Conservation (phyloP, 768 basidiomycete genomes). For the Trametopsis cervina region DNA sequence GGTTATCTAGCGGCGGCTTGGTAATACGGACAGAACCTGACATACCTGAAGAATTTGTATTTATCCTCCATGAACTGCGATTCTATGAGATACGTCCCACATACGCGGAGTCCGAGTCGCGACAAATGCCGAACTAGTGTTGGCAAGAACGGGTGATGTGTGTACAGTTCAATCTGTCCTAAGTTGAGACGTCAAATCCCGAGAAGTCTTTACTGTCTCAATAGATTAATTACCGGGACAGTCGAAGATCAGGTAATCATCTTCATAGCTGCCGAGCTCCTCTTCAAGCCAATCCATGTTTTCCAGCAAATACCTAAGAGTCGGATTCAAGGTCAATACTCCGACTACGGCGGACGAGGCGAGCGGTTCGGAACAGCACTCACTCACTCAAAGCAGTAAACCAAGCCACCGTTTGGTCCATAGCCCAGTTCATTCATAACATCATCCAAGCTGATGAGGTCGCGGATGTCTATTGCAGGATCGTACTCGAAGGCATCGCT, state of each 20-base stretch:
- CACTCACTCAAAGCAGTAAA: conserved; percentile 99
- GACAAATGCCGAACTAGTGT: conserved; percentile 72
- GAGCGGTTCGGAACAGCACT: conserved; percentile 27
- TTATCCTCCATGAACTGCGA: conserved; percentile 99
- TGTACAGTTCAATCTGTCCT: conserved; percentile 99
- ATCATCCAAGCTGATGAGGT: conserved; percentile 88
- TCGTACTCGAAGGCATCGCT: conserved; percentile 85
- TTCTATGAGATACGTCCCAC: conserved; percentile 89
- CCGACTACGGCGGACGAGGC: neutral
- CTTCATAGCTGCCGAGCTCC: conserved; percentile 88
- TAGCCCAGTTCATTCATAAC: conserved; percentile 94
- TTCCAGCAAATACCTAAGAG: conserved; percentile 85
- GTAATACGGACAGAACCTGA: conserved; percentile 1
- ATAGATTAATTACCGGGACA: conserved; percentile 87
- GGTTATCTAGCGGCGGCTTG: neutral
- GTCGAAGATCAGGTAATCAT: conserved; percentile 92
- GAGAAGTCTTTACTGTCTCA: too few species aligned
- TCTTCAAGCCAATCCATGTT: conserved; percentile 99
- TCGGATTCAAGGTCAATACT: neutral
- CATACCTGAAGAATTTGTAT: conserved; percentile 92
- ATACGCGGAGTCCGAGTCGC: conserved; percentile 77
- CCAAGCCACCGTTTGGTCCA: conserved; percentile 94
- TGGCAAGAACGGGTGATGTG: conserved; percentile 95
- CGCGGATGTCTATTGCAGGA: conserved; percentile 89
- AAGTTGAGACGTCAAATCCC: too few species aligned